A percentile compares a stretch with the other conserved stretches of the same genome.
These are phyloP conservation scores for Melaleuca quinquenervia DNA, from an alignment of 345 rosid species.

Conservation along the genomic window DNA sequence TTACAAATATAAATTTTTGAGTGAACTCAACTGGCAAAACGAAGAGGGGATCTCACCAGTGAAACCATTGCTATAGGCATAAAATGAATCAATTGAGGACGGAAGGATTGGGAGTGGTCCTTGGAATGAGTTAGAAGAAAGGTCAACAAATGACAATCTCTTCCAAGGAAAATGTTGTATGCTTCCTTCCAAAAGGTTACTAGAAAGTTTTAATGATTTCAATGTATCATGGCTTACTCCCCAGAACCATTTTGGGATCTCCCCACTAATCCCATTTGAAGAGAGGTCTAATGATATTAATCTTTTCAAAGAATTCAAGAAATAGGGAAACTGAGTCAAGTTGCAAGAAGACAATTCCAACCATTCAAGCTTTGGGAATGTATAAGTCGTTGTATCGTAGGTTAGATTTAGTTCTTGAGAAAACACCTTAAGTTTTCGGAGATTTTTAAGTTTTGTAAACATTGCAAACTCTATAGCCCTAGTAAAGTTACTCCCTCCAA, in stretches of 20 bases:
- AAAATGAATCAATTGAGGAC: too few species aligned
- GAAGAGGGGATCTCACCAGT: not conserved
- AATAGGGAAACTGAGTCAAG: not conserved
- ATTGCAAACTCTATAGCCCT: not conserved
- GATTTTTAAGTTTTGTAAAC: not conserved
- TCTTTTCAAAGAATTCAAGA: not conserved
- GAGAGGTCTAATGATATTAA: not conserved
- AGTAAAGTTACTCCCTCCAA: not conserved
- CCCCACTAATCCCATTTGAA: not conserved
- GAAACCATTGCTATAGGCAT: not conserved
- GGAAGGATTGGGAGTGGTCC: not conserved
- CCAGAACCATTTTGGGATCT: not conserved
- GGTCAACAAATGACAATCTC: not conserved
- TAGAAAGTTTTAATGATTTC: rapidly evolving
- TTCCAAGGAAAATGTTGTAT: not conserved
- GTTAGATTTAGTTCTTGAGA: too few species aligned
- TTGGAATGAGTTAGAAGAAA: rapidly evolving
- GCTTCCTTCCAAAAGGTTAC: not conserved
- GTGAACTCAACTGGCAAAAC: not conserved
- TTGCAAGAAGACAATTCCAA: rapidly evolving
- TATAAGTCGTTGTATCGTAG: not conserved
- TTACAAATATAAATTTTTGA: not conserved
- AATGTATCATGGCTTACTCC: not conserved
- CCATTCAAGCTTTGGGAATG: not conserved
- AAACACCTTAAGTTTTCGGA: too few species aligned